phyloP scores from a whole-genome alignment of 768 basidiomycete species.

The Termitomyces eurrhizus region DNA sequence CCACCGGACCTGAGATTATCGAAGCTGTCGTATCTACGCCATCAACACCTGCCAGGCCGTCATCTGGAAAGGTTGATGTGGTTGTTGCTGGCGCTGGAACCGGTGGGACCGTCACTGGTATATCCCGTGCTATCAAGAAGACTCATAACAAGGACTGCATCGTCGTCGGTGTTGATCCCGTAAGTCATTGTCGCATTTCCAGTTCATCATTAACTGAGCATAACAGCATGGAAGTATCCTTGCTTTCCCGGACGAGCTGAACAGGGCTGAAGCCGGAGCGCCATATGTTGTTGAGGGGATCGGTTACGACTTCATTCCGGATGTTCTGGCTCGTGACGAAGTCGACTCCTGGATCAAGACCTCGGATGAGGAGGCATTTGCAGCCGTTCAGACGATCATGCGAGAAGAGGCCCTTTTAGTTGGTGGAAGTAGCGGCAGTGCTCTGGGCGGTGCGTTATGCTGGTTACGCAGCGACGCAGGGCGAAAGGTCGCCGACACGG shows the following conservation, averaged over 20 bases:
- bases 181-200: constrained; percentile 29
- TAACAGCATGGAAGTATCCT: constrained; percentile 85
- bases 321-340: constrained; percentile 72
- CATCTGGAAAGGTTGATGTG: constrained; percentile 74
- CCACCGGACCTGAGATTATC: constrained; percentile 91
- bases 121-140: constrained; percentile 77
- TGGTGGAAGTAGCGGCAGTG: constrained; percentile 91
- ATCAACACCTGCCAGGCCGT: constrained; percentile 51
- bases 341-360: constrained; percentile 88
- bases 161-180: constrained; percentile 90
- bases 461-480: constrained; percentile 79
- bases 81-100: constrained; percentile 89
- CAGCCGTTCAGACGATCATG: constrained; percentile 72
- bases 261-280: constrained; percentile 43
- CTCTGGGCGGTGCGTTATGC: constrained; percentile 68
- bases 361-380: constrained; percentile 75
- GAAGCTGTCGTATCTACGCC: constrained; percentile 67
- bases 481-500: constrained; percentile 51
- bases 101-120: constrained; percentile 91
- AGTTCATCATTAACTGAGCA: not conserved
- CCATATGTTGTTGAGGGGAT: constrained; percentile 92
- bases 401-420: constrained; percentile 84
- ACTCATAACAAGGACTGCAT: constrained; percentile 67
- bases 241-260: constrained; percentile 65
- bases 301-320: constrained; percentile 90